These are phyloP conservation scores for Cephalotrichum gorgonifer DNA, from an alignment of 2,329 filamentous ascomycete species.

Conservation along the genomic window DNA sequence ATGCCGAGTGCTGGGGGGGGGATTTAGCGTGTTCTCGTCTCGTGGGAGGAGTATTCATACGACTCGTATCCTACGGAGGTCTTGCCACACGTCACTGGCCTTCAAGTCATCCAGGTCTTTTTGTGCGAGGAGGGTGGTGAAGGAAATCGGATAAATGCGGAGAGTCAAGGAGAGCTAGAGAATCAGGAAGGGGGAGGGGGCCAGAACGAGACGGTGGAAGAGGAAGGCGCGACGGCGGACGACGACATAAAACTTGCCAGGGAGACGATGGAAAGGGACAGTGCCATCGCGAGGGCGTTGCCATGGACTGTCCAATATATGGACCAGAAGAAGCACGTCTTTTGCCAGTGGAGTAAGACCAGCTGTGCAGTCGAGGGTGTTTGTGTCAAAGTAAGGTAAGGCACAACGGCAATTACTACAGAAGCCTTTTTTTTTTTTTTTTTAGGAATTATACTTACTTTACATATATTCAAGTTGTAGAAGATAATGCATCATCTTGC, in stretches of 20 bases:
- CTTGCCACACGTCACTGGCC: background rate
- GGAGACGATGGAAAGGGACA: background rate
- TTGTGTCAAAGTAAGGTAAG: constrained; percentile 1
- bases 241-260: background rate
- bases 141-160: background rate
- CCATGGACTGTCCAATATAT: constrained; percentile 1
- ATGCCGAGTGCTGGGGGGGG: constrained; percentile 1
- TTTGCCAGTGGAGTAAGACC: constrained; percentile 3
- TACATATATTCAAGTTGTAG: too few species aligned
- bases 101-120: background rate
- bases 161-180: background rate
- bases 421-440: too few species aligned
- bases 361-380: background rate
- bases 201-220: background rate
- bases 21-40: constrained; percentile 1
- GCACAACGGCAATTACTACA: too few species aligned
- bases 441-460: too few species aligned
- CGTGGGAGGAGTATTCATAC: constrained; percentile 1
- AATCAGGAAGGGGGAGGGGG: background rate
- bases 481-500: too few species aligned
- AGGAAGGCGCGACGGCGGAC: background rate
- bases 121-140: background rate
- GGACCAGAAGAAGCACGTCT: constrained; percentile 2
- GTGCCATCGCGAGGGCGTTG: background rate
- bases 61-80: background rate